Percentiles rank a stretch among this genome's conserved stretches.
Evolutionary conservation across 2,329 filamentous ascomycete genomes (phyloP).

Genomic region (Penicillium occitanis): DNA sequence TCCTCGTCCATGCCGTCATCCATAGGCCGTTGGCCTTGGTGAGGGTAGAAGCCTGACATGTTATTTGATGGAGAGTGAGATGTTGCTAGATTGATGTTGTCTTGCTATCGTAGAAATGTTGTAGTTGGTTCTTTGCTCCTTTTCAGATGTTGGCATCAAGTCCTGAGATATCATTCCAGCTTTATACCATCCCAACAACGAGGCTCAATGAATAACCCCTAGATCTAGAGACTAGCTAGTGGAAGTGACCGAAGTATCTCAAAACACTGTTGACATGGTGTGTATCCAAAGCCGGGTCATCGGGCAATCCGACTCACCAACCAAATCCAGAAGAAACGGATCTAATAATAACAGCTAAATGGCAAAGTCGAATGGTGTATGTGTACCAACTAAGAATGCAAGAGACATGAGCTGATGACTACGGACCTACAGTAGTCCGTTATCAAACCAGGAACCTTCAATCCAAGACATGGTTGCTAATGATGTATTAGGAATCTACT

Average conservation of each 20-base stretch:
- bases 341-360: slow-evolving; percentile 9
- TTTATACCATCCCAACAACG: background rate
- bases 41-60: slow-evolving; percentile 2
- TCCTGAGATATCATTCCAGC: background rate
- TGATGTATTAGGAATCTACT: background rate
- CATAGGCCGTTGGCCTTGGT: background rate
- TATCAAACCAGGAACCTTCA: background rate
- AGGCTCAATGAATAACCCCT: background rate
- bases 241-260: background rate
- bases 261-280: slow-evolving; percentile 5
- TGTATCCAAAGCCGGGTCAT: background rate
- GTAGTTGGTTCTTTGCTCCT: background rate
- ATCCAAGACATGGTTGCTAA: background rate
- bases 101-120: background rate
- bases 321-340: background rate
- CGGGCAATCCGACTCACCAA: background rate
- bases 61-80: background rate
- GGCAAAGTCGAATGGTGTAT: background rate
- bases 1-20: slow-evolving; percentile 3
- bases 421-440: background rate
- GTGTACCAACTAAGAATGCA: background rate
- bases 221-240: background rate
- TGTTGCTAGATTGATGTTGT: background rate
- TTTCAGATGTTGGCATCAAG: background rate
- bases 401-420: background rate